phyloP scores from a whole-genome alignment of 1,284 basidiomycete genomes.

The Sutorius eximius region DNA sequence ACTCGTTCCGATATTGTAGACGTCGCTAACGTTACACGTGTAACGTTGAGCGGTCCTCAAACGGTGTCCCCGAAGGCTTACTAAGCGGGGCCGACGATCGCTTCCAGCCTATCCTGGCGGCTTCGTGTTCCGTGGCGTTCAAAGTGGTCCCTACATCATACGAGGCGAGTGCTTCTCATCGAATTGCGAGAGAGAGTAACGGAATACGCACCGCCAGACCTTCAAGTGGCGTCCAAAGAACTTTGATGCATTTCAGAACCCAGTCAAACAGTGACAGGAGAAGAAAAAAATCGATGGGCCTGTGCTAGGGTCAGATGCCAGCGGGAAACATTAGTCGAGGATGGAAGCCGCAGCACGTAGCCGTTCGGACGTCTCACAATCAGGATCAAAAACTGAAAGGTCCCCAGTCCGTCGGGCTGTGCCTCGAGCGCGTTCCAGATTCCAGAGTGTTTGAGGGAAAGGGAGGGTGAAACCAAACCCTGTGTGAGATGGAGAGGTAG shows the following conservation, averaged over 20 bases:
- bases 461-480: conserved; percentile 7
- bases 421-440: not conserved
- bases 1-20: conserved; percentile 2
- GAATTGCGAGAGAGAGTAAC: conserved; percentile 1
- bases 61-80: not conserved
- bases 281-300: not conserved
- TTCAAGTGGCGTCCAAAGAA: not conserved
- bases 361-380: not conserved
- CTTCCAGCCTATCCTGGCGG: not conserved
- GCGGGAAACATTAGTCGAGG: not conserved
- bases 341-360: conserved; percentile 15
- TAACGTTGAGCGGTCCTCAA: conserved; percentile 23
- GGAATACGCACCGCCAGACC: conserved; percentile 1
- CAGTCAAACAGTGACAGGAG: not conserved
- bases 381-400: not conserved
- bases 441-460: not conserved
- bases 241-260: conserved; percentile 10
- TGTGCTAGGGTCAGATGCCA: not conserved
- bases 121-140: conserved; percentile 5
- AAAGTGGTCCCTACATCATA: not conserved
- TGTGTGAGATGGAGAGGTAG: not conserved
- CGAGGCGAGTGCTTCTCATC: conserved; percentile 6
- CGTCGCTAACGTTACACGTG: conserved; percentile 31
- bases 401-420: not conserved
- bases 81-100: conserved; percentile 15